Evolutionary conservation across 306 rosid genomes (phyloP).

Genomic region (Nissolia schottii): DNA sequence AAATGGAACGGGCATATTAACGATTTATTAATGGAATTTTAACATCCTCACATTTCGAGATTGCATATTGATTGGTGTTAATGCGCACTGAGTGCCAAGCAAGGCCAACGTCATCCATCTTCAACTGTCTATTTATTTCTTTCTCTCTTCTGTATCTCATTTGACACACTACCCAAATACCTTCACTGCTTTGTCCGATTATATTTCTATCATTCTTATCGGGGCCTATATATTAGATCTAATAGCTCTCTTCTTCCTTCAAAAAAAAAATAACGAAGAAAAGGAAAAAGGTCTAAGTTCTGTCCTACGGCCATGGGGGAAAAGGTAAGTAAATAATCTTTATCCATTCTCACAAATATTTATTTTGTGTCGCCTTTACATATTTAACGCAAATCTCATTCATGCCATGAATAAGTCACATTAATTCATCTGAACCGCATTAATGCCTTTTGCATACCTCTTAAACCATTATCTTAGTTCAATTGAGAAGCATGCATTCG

Average conservation of each 20-base stretch:
- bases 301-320: slow-evolving; percentile 26
- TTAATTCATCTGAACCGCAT: background rate
- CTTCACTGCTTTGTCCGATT: background rate
- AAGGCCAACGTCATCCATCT: background rate
- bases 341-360: background rate
- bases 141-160: background rate
- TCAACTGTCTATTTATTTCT: background rate
- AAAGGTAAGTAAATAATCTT: slow-evolving; percentile 8
- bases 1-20: too few relatives aligned
- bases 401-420: background rate
- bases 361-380: background rate
- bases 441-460: background rate
- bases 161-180: too few relatives aligned
- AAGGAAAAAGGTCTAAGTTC: too few relatives aligned
- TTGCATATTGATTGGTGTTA: background rate
- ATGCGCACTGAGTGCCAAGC: background rate
- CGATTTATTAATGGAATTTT: background rate
- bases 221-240: too few relatives aligned
- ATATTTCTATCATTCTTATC: background rate
- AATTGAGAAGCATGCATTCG: background rate
- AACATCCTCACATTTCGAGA: background rate
- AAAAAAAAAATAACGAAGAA: too few relatives aligned
- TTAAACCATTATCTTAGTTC: background rate
- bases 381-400: background rate
- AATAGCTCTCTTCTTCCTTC: too few relatives aligned